Base-by-base conservation (phyloP, 495 filamentous ascomycete genomes). In the Xylaria bambusicola region DNA sequence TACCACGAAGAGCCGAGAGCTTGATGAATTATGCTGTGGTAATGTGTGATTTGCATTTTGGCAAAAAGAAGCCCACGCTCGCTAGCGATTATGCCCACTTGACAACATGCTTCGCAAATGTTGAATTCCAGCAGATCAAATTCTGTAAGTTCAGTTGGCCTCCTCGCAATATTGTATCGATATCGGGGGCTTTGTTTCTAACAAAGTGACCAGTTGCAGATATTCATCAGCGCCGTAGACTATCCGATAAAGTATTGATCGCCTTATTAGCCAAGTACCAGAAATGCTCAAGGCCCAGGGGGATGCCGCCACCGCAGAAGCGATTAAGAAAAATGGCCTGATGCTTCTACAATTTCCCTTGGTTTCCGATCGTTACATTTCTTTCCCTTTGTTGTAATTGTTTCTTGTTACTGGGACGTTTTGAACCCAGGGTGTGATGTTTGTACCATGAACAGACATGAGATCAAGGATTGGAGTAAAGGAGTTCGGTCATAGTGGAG, bases 11-110 rank as follows among this genome's bases (percentile, higher is more conserved):
- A 47, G 26, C 49, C 44, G 57, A 46, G n/a, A 0, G 15, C 29
- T 24, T 60, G 7, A 60, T 72, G 49, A 67, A 61, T 40, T 68
- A 64, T 26, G 56, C 69, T n/a, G 58, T 66, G 23, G 69, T 72
- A 6, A 72, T 72, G 64, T 70, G 65, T 56, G 64, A 71, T 52
- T 61, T 63, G 20, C 57, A 66, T 13, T 71, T 73, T 44, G 57
- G 64, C 31, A 70, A 70, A 50, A 73, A 71, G 61, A 67, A 67
- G 58, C 66, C 65, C 18, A 58, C 64, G 40, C 18, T 54, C 27
- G 60, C 55, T 52, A 21, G n/a, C 26, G 67, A 68, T 7, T 60
- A 63, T 38, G 64, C 26, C 40, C 40, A 56, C 10, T 40, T 53
- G 17, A 26, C 40, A 53, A 13, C 26, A 24, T 29, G 24, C 18